Evolutionary conservation across 805 yeast species (phyloP).

Genomic region (Candida ficus): DNA sequence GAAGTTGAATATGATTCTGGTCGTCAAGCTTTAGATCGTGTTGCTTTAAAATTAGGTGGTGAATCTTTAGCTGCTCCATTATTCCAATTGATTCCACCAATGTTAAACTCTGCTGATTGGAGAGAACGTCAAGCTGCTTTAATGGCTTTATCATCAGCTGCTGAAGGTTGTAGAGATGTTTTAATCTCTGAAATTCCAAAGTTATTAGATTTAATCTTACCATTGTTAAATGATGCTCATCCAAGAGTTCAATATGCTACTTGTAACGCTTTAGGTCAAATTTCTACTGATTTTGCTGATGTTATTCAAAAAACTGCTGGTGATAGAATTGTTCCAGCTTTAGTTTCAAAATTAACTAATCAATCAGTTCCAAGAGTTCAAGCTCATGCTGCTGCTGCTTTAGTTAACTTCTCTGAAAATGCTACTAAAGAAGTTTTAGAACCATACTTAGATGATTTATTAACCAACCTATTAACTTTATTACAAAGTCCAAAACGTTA

Average conservation of each 20-base stretch:
- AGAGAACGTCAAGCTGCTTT: slow-evolving; percentile 94
- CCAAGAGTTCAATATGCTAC: slow-evolving; percentile 96
- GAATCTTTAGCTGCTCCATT: slow-evolving; percentile 78
- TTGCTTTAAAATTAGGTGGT: slow-evolving; percentile 79
- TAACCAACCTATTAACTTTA: slow-evolving; percentile 67
- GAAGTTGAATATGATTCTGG: slow-evolving; percentile 89
- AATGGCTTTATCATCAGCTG: slow-evolving; percentile 95
- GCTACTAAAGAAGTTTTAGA: slow-evolving; percentile 83
- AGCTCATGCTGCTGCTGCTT: slow-evolving; percentile 97
- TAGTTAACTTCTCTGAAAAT: slow-evolving; percentile 91
- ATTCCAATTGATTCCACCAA: slow-evolving; percentile 79
- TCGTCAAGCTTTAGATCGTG: slow-evolving; percentile 90
- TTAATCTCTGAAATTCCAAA: slow-evolving; percentile 76
- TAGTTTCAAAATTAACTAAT: slow-evolving; percentile 72
- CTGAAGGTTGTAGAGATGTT: slow-evolving; percentile 94
- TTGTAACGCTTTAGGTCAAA: slow-evolving; percentile 95
- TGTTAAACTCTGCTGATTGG: slow-evolving; percentile 78
- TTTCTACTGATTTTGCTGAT: slow-evolving; percentile 94
- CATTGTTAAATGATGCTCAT: slow-evolving; percentile 79
- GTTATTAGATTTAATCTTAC: slow-evolving; percentile 78
- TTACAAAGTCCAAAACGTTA: slow-evolving; percentile 84
- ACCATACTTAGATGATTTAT: slow-evolving; percentile 83
- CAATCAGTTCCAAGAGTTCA: slow-evolving; percentile 87
- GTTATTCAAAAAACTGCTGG: slow-evolving; percentile 79
- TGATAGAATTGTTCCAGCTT: slow-evolving; percentile 75